phyloP scores from a whole-genome alignment of 371 early-diverging fungal species.

The Haplosporangium sp. region DNA sequence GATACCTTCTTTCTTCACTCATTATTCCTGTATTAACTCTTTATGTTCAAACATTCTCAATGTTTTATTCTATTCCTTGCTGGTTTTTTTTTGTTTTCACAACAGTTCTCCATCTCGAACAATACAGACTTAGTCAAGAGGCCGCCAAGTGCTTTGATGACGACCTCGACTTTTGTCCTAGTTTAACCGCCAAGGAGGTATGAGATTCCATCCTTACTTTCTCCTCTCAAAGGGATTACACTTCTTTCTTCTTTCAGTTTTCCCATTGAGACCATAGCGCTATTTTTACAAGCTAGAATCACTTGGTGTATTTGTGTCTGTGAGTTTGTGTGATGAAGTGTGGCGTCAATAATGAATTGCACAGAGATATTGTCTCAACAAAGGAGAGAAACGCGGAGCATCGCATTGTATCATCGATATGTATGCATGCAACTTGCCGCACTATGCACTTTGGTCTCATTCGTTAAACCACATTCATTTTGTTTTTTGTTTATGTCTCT shows the following conservation, averaged over 20 bases:
- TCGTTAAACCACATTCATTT: not conserved
- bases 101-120: constrained; percentile 39
- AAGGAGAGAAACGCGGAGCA: not conserved
- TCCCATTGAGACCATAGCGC: not conserved
- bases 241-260: not conserved
- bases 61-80: not conserved
- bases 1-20: too few relatives aligned
- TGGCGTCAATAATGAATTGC: not conserved
- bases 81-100: not conserved
- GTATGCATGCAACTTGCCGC: not conserved
- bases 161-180: constrained; percentile 55
- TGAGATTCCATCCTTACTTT: not conserved
- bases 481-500: not conserved
- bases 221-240: not conserved
- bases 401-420: too few relatives aligned
- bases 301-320: not conserved
- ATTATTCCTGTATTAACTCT: not conserved
- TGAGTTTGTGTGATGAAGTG: not conserved
- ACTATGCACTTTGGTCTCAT: constrained; percentile 1
- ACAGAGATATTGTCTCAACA: not conserved
- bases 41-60: not conserved
- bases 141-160: constrained; percentile 50
- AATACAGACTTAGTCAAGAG: constrained; percentile 44
- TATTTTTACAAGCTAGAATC: too few relatives aligned
- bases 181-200: constrained; percentile 53